These are phyloP conservation scores for Zymoseptoria ardabiliae DNA, from an alignment of 2,329 filamentous ascomycete genomes.

Conservation along the genomic window DNA sequence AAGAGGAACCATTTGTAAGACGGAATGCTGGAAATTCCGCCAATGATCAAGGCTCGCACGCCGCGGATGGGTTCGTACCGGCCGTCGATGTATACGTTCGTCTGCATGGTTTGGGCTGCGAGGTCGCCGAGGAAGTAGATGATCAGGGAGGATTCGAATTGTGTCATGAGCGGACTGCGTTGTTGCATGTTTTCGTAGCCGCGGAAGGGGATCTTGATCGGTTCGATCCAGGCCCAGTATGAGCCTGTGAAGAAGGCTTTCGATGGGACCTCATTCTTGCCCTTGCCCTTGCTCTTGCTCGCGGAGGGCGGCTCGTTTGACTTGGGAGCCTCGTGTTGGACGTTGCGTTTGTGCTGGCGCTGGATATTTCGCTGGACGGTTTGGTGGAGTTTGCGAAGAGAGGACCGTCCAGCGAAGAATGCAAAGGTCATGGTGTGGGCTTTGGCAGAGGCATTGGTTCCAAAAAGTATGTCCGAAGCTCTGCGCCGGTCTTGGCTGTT, in stretches of 20 bases:
- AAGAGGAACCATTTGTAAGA: constrained; percentile 79
- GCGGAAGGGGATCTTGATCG: constrained; percentile 39
- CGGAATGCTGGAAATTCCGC: constrained; percentile 65
- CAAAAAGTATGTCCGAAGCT: not conserved
- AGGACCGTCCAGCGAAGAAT: constrained; percentile 23
- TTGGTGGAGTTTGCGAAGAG: constrained; percentile 25
- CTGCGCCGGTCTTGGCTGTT: not conserved
- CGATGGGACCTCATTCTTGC: not conserved
- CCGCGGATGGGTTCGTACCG: constrained; percentile 65
- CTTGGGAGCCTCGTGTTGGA: constrained; percentile 17
- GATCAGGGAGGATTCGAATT: constrained; percentile 65
- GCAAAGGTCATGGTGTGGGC: constrained; percentile 20
- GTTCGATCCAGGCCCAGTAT: constrained; percentile 41
- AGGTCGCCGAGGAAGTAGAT: constrained; percentile 76
- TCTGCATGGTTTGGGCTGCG: constrained; percentile 61
- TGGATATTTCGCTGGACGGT: constrained; percentile 27
- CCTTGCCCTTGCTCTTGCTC: not conserved
- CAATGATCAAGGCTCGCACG: constrained; percentile 64
- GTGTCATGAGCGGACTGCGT: constrained; percentile 67
- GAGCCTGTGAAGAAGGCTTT: constrained; percentile 35
- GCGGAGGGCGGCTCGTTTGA: constrained; percentile 7
- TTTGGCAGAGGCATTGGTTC: constrained; percentile 7
- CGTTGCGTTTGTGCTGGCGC: constrained; percentile 18
- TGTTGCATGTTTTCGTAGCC: constrained; percentile 65
- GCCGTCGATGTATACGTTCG: constrained; percentile 17